phyloP scores from a whole-genome alignment of 495 filamentous ascomycete genomes.

The Trichoderma parareesei region DNA sequence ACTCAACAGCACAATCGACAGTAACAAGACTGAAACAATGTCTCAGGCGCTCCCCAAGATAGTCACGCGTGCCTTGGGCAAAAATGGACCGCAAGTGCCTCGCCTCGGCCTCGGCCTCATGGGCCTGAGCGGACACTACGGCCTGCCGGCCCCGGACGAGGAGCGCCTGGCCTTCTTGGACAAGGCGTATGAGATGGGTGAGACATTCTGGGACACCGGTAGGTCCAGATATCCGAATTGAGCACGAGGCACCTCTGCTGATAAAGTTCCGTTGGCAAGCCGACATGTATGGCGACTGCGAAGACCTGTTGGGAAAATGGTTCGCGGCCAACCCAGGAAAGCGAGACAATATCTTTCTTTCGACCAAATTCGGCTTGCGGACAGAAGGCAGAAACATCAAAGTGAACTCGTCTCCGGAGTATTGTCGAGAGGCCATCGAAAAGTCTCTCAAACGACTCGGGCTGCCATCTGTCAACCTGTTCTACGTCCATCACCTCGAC shows the following conservation, averaged over 20 bases:
- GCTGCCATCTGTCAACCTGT: constrained; percentile 42
- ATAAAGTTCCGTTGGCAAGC: not conserved
- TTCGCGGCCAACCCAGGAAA: constrained; percentile 34
- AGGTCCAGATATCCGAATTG: constrained; percentile 21
- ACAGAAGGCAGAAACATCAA: not conserved
- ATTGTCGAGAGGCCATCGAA: constrained; percentile 34
- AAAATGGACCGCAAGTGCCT: constrained; percentile 45
- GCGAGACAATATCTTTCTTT: constrained; percentile 42
- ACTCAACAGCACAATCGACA: not conserved
- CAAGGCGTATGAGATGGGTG: constrained; percentile 42
- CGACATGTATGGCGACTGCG: constrained; percentile 33
- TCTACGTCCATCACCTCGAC: constrained; percentile 44
- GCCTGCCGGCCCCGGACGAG: constrained; percentile 28
- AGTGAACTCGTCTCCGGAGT: constrained; percentile 37
- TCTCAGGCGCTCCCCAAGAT: constrained; percentile 1
- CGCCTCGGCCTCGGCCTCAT: constrained; percentile 50
- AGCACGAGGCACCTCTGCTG: not conserved
- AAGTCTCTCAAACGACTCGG: constrained; percentile 39
- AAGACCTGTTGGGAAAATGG: constrained; percentile 52
- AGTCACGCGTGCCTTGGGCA: constrained; percentile 27
- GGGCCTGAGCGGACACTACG: constrained; percentile 43
- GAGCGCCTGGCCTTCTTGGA: constrained; percentile 43
- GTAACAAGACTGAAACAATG: not conserved
- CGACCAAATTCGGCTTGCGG: constrained; percentile 39
- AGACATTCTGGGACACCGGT: constrained; percentile 53